phyloP scores from a whole-genome alignment of 352 stramenopile genomes.

The Phytopythium sindhum region DNA sequence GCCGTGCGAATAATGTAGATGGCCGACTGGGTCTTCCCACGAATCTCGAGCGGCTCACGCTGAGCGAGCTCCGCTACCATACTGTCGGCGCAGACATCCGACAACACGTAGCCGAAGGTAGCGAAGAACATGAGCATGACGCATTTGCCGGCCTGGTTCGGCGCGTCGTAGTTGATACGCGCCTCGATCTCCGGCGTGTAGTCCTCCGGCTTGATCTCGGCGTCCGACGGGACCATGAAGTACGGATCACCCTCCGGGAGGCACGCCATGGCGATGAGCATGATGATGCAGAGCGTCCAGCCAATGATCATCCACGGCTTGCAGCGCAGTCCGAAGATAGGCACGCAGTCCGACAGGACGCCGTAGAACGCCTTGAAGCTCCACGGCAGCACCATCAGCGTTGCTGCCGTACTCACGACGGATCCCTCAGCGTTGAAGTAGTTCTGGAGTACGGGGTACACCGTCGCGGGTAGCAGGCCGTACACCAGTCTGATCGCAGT shows the following conservation, averaged over 20 bases:
- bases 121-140: constrained; percentile 60
- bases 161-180: constrained; percentile 21
- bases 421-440: constrained; percentile 35
- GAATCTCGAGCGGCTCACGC: neutral
- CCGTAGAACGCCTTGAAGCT: constrained; percentile 50
- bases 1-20: neutral
- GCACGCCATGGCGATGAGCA: constrained; percentile 33
- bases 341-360: constrained; percentile 46
- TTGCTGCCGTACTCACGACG: constrained; percentile 15
- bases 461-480: constrained; percentile 25
- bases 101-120: constrained; percentile 63
- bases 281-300: constrained; percentile 30
- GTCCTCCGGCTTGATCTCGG: constrained; percentile 10
- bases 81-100: constrained; percentile 35
- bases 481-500: constrained; percentile 25
- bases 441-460: constrained; percentile 38
- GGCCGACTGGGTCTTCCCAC: neutral
- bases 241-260: constrained; percentile 28
- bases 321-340: constrained; percentile 33
- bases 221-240: constrained; percentile 17
- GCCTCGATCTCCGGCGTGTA: constrained; percentile 15
- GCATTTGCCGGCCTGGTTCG: constrained; percentile 27
- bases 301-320: constrained; percentile 51
- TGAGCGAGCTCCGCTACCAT: constrained; percentile 32
- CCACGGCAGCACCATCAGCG: constrained; percentile 31